Percentiles rank a stretch among this genome's conserved stretches.
Conservation (phyloP, 352 stramenopile genomes). For the Phytophthora palmivora region DNA sequence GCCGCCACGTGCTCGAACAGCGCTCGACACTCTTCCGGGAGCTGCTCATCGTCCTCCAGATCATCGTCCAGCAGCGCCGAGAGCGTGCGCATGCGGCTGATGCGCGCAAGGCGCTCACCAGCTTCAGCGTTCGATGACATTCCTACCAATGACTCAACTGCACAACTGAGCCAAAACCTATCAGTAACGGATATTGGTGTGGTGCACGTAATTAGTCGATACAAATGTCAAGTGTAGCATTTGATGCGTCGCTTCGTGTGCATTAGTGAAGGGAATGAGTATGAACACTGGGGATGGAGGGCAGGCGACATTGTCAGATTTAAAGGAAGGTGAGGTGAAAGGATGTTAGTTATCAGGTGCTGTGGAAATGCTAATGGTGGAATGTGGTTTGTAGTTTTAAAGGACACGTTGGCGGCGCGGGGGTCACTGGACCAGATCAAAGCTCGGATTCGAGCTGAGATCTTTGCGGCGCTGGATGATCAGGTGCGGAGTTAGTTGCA, state of each 20-base stretch:
- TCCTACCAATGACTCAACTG: background rate
- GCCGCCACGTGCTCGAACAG: conserved; percentile 50
- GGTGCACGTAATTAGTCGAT: background rate
- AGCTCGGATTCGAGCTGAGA: conserved; percentile 83
- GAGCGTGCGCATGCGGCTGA: conserved; percentile 81
- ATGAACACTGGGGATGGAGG: conserved; percentile 16
- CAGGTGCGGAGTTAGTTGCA: conserved; percentile 43
- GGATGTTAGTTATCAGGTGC: background rate
- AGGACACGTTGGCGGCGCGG: conserved; percentile 82
- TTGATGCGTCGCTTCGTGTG: conserved; percentile 22
- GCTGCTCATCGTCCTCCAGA: conserved; percentile 58
- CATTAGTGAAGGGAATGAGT: conserved; percentile 23
- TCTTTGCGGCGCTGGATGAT: conserved; percentile 86
- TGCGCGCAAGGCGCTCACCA: conserved; percentile 46
- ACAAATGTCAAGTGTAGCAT: conserved; percentile 8
- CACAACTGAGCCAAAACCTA: conserved; percentile 25
- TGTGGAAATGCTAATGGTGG: background rate
- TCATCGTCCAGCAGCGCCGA: conserved; percentile 83
- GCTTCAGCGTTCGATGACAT: conserved; percentile 27
- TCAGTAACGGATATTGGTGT: conserved; percentile 30
- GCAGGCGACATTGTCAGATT: conserved; percentile 56
- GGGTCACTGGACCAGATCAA: conserved; percentile 86
- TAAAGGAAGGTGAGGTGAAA: conserved; percentile 51
- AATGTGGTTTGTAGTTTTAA: conserved; percentile 56
- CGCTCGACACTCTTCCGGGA: conserved; percentile 53